Evolutionary conservation across 2,329 filamentous ascomycete genomes (phyloP).

Genomic region (Periconia sp.): DNA sequence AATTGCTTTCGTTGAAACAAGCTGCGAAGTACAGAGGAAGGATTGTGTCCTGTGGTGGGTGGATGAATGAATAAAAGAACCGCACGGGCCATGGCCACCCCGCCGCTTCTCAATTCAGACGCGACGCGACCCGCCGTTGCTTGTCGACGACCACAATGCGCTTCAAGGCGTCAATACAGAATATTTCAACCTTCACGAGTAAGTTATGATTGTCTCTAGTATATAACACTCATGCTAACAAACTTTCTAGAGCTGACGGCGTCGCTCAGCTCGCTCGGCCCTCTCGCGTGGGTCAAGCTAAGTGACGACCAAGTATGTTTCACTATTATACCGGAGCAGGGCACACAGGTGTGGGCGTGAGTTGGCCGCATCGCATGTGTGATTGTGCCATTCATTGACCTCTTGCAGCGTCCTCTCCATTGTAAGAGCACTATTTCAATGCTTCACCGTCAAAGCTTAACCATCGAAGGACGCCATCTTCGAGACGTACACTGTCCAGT

Average conservation of each 20-base stretch:
- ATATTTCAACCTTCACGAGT: slow-evolving; percentile 61
- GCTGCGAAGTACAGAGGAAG: too few relatives aligned
- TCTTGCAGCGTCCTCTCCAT: slow-evolving; percentile 47
- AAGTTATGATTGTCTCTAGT: slow-evolving; percentile 36
- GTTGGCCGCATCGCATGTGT: slow-evolving; percentile 45
- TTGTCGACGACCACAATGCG: slow-evolving; percentile 50
- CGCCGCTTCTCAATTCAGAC: too few relatives aligned
- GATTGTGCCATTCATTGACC: slow-evolving; percentile 23
- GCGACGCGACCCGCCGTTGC: slow-evolving; percentile 24
- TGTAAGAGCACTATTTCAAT: slow-evolving; percentile 43
- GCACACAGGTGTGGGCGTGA: slow-evolving; percentile 95
- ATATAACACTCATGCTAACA: slow-evolving; percentile 1
- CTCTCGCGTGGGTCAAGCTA: slow-evolving; percentile 88
- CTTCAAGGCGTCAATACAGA: slow-evolving; percentile 60
- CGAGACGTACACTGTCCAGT: slow-evolving; percentile 84
- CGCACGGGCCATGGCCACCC: too few relatives aligned
- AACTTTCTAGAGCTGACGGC: slow-evolving; percentile 62
- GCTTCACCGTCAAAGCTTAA: slow-evolving; percentile 16
- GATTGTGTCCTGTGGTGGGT: too few relatives aligned
- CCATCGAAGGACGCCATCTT: slow-evolving; percentile 79
- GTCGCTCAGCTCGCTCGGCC: slow-evolving; percentile 71
- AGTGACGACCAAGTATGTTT: slow-evolving; percentile 89
- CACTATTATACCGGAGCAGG: slow-evolving; percentile 92
- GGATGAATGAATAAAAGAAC: too few relatives aligned
- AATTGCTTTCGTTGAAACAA: too few relatives aligned